Base-by-base conservation (phyloP, 169 alveolate species). In the Cryptosporidium muris region DNA sequence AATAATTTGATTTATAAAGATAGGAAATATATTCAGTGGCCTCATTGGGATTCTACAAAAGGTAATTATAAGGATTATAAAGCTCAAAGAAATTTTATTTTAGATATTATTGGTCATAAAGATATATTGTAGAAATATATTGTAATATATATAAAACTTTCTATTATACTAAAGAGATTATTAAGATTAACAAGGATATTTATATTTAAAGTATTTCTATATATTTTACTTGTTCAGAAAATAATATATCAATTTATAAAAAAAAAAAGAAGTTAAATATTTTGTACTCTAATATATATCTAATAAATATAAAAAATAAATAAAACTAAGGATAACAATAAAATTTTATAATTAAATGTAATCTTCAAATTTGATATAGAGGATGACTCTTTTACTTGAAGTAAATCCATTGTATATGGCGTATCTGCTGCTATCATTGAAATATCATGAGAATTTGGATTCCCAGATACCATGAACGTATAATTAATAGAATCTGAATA, bases 31-130 rank as follows among this genome's bases (percentile, higher is more conserved):
- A 43, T 45, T 58, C 64, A 74, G 16, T 74, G 85, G 85, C 85
- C 85, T 8, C 38, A 14, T 7, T 74, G 85, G 85, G 74, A 58
- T 48, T 68, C 54, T 16, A 3, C 16, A 74, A 40, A 54, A 58
- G 85, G 85, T 25, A n/a, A 74, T 12, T 74, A 53, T 38, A 74
- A 43, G n/a, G 48, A 74, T 38, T 60, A 47, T 34, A 14, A 37
- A 42, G 67, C 16, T 74, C 85, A 74, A 43, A 25, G 45, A n/a
- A 43, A 74, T 37, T 74, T 74, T 16, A 58, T 74, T 9, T n/a
- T 16, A 47, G 48, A 42, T 36, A 74, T 74, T 58, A 74, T 74
- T 54, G 11, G 9, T 43, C 54, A 9, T 43, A 9, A 9, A 9
- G 11, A 3, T 36, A 5, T 2, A 25, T 11, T 2, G 38, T 2